Percentiles rank a stretch among this genome's conserved stretches.
Evolutionary conservation across 2,329 filamentous ascomycete species (phyloP).

Genomic region (Didymella arachidicola): DNA sequence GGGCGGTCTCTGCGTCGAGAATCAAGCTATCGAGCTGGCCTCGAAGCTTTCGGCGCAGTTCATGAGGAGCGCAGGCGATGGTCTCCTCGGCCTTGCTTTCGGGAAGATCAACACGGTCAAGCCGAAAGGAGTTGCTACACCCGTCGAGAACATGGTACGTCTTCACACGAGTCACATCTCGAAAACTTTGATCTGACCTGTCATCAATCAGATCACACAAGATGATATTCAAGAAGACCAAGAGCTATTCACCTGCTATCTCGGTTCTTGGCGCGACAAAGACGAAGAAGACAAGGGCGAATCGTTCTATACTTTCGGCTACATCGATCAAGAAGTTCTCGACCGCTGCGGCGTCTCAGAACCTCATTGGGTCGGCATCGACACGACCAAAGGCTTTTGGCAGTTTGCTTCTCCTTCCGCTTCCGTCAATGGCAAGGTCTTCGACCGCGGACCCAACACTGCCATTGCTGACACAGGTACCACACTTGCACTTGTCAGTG

Average conservation of each 20-base stretch:
- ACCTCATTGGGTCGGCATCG: constrained; percentile 67
- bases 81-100: constrained; percentile 67
- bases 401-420: constrained; percentile 66
- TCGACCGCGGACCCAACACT: constrained; percentile 63
- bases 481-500: constrained; percentile 70
- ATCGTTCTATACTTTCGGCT: constrained; percentile 76
- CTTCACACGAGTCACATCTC: background rate
- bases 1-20: constrained; percentile 63
- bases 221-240: constrained; percentile 58
- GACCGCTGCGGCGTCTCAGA: constrained; percentile 61
- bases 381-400: constrained; percentile 74
- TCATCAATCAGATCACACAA: constrained; percentile 56
- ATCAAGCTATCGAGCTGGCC: constrained; percentile 71
- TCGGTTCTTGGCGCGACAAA: constrained; percentile 64
- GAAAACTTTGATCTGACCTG: background rate
- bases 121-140: constrained; percentile 60
- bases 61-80: constrained; percentile 61
- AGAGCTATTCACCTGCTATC: constrained; percentile 70
- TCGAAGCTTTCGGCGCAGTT: constrained; percentile 63
- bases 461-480: constrained; percentile 78
- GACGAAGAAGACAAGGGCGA: constrained; percentile 54
- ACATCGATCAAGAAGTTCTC: constrained; percentile 70
- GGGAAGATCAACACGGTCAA: constrained; percentile 64
- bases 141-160: constrained; percentile 61
- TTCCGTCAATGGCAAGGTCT: constrained; percentile 64